Percentiles rank a stretch among this genome's conserved stretches.
These are phyloP conservation scores for Forsythia suspensa DNA, from an alignment of 257 asterid species.

Conservation along the genomic window DNA sequence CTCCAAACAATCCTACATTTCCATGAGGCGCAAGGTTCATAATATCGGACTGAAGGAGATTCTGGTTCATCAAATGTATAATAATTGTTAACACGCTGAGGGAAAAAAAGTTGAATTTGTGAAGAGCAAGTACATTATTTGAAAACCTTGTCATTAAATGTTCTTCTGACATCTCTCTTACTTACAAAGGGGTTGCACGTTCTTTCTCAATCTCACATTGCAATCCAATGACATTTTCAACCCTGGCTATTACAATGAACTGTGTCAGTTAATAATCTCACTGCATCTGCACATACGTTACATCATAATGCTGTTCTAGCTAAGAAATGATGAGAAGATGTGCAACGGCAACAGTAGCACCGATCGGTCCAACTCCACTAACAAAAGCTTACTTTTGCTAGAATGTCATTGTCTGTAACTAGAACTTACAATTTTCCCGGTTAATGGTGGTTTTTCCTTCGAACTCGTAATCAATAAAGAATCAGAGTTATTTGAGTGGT, in stretches of 20 bases:
- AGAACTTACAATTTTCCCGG: conserved; percentile 51
- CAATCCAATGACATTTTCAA: conserved; percentile 37
- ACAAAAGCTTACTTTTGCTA: conserved; percentile 13
- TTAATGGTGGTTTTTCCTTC: conserved; percentile 50
- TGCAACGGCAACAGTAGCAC: conserved; percentile 24
- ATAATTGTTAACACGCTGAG: conserved; percentile 21
- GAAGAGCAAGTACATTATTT: conserved; percentile 46
- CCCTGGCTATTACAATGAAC: conserved; percentile 56
- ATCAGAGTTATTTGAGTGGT: conserved; percentile 59
- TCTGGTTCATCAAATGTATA: not conserved
- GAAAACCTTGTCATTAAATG: conserved; percentile 21
- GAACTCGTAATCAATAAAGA: conserved; percentile 43
- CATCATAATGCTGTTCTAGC: conserved; percentile 29
- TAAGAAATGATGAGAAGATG: conserved; percentile 10
- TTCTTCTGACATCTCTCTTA: conserved; percentile 42
- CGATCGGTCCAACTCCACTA: conserved; percentile 4
- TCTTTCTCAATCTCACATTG: conserved; percentile 31
- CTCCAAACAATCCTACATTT: too few species aligned
- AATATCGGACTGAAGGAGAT: too few species aligned
- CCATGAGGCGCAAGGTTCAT: too few species aligned
- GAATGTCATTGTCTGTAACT: conserved; percentile 51
- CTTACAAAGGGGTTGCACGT: conserved; percentile 56
- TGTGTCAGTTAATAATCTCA: conserved; percentile 47
- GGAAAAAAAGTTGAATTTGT: not conserved
- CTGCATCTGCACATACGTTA: conserved; percentile 37